Evolutionary conservation across 2,329 filamentous ascomycete genomes (phyloP).

Genomic region (Pseudogymnoascus sp.): DNA sequence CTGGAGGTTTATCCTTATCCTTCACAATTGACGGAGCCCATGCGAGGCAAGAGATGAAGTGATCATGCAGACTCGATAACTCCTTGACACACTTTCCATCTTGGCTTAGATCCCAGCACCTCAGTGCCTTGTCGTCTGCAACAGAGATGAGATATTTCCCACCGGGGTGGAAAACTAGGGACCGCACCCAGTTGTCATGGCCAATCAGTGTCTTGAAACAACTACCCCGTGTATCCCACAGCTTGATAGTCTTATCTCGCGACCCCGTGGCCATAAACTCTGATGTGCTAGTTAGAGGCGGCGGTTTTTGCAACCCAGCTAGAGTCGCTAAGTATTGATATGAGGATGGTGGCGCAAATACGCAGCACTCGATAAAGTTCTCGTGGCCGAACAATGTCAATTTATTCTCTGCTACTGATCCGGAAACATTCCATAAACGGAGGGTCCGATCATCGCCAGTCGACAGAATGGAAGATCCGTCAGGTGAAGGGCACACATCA

Average conservation of each 20-base stretch:
- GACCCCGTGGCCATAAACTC: slow-evolving; percentile 87
- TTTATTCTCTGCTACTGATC: slow-evolving; percentile 49
- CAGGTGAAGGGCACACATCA: slow-evolving; percentile 67
- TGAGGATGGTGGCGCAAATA: slow-evolving; percentile 71
- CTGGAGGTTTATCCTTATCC: slow-evolving; percentile 35
- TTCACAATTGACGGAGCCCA: slow-evolving; percentile 76
- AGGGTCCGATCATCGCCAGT: slow-evolving; percentile 75
- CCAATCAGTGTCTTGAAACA: slow-evolving; percentile 76
- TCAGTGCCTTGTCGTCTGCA: slow-evolving; percentile 81
- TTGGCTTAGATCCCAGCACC: slow-evolving; percentile 89
- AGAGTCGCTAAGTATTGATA: slow-evolving; percentile 68
- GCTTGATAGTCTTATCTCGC: slow-evolving; percentile 79
- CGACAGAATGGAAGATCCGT: slow-evolving; percentile 76
- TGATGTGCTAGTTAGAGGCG: slow-evolving; percentile 61
- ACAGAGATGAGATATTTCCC: slow-evolving; percentile 84
- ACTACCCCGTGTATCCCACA: slow-evolving; percentile 81
- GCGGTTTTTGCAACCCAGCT: slow-evolving; percentile 75
- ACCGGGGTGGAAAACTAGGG: slow-evolving; percentile 78
- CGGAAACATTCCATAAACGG: slow-evolving; percentile 77
- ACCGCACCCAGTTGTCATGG: slow-evolving; percentile 91
- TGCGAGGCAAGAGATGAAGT: slow-evolving; percentile 77
- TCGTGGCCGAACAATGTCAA: slow-evolving; percentile 79
- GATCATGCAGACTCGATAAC: slow-evolving; percentile 66
- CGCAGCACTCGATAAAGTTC: slow-evolving; percentile 76
- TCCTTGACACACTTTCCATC: slow-evolving; percentile 85